phyloP scores from a whole-genome alignment of 768 basidiomycete genomes.

The Mrakia blollopis region DNA sequence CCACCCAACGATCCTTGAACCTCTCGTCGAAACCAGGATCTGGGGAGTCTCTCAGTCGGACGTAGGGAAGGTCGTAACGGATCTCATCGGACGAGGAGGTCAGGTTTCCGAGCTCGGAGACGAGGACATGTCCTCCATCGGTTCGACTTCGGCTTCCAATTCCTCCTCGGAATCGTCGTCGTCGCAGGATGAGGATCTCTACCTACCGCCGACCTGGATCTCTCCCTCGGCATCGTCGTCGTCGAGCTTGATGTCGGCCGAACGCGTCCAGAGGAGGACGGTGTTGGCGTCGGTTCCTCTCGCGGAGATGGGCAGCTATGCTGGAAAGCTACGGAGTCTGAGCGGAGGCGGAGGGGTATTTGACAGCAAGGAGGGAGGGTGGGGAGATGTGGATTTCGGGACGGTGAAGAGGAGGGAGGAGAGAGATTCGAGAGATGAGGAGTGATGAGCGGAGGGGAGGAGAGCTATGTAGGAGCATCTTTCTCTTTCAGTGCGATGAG shows the following conservation, averaged over 20 bases:
- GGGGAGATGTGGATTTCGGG: conserved; percentile 56
- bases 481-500: no score
- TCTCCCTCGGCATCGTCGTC: conserved; percentile 59
- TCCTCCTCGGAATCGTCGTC: conserved; percentile 9
- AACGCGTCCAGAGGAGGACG: conserved; percentile 56
- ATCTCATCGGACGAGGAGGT: conserved; percentile 77
- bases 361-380: conserved; percentile 74
- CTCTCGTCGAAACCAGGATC: conserved; percentile 69
- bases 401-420: conserved; percentile 57
- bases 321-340: conserved; percentile 67
- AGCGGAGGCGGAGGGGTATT: conserved; percentile 77
- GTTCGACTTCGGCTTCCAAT: no score
- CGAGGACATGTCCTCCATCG: conserved; percentile 44
- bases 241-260: conserved; percentile 35
- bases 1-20: conserved; percentile 68
- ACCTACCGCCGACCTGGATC: conserved; percentile 68
- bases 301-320: conserved; percentile 76
- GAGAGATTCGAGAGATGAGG: not conserved
- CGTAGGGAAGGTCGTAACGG: conserved; percentile 73
- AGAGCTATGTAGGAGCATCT: not conserved
- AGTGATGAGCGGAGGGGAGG: not conserved
- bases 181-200: conserved; percentile 57
- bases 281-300: conserved; percentile 69
- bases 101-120: conserved; percentile 65
- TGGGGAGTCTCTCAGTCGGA: conserved; percentile 62